phyloP scores from a whole-genome alignment of 2,329 filamentous ascomycete species.

The Plenodomus lindquistii region DNA sequence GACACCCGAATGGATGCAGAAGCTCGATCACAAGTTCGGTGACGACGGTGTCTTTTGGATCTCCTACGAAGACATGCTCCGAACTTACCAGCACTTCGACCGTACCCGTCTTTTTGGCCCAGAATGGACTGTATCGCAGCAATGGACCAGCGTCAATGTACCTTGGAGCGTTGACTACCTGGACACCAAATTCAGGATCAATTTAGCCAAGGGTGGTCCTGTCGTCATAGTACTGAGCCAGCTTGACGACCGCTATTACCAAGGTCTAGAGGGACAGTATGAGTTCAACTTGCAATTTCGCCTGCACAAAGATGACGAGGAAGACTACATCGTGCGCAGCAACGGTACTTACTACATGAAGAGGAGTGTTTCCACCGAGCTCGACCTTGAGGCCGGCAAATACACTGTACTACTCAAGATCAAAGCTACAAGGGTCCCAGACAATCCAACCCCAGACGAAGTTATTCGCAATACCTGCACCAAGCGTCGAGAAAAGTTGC shows the following conservation, averaged over 20 bases:
- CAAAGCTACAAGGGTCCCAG: conserved; percentile 62
- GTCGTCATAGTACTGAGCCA: conserved; percentile 64
- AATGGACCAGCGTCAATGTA: conserved; percentile 64
- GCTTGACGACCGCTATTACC: conserved; percentile 64
- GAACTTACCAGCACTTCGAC: conserved; percentile 63
- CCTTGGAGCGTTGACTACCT: conserved; percentile 66
- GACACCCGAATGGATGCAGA: conserved; percentile 77
- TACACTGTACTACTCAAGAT: conserved; percentile 79
- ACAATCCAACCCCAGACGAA: conserved; percentile 63
- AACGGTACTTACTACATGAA: conserved; percentile 64
- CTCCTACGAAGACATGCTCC: conserved; percentile 61
- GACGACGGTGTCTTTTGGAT: conserved; percentile 73
- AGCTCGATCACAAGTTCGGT: conserved; percentile 73
- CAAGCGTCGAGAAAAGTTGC: conserved; percentile 70
- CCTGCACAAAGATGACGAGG: conserved; percentile 62
- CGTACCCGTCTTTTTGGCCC: conserved; percentile 63
- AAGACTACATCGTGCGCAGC: conserved; percentile 63
- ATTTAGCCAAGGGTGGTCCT: conserved; percentile 55
- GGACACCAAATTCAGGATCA: conserved; percentile 62
- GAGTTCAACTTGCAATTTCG: conserved; percentile 62
- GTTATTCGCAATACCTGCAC: conserved; percentile 68
- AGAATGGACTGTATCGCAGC: conserved; percentile 64
- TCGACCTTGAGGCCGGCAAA: conserved; percentile 72
- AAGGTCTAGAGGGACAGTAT: conserved; percentile 61
- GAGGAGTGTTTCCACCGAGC: conserved; percentile 75